phyloP scores from a whole-genome alignment of 192 early-diverging fungal species.

The Linnemannia elongata region DNA sequence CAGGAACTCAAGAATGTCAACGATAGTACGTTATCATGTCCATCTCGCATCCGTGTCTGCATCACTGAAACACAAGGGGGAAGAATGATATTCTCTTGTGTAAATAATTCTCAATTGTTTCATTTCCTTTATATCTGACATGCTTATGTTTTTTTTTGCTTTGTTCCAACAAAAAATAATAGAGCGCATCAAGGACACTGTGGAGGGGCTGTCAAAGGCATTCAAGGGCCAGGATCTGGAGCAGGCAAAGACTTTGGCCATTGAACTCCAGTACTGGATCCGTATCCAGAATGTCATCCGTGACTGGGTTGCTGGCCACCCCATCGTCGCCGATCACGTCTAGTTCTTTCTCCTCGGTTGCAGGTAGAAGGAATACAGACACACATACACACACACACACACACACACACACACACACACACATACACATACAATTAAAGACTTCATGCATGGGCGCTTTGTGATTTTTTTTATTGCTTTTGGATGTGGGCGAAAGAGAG shows the following conservation, averaged over 20 bases:
- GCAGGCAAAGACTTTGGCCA: conserved; percentile 72
- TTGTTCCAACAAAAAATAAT: not conserved
- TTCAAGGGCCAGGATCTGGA: conserved; percentile 69
- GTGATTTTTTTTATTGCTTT: not conserved
- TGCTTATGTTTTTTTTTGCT: not conserved
- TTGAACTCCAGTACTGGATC: conserved; percentile 85
- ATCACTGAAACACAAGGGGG: not conserved
- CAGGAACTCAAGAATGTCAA: conserved; percentile 71
- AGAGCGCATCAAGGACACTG: conserved; percentile 66
- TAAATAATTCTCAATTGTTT: not conserved
- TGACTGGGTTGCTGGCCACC: conserved; percentile 72
- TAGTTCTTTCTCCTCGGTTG: not conserved
- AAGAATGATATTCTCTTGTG: not conserved
- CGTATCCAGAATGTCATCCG: conserved; percentile 68
- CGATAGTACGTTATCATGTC: conserved; percentile 59
- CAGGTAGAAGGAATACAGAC: too few relatives aligned
- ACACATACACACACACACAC: too few relatives aligned
- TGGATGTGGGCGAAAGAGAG: not conserved
- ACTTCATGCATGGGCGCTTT: not conserved
- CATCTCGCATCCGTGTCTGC: not conserved
- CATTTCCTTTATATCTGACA: not conserved
- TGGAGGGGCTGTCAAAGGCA: conserved; percentile 60
- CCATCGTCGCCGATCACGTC: conserved; percentile 67
- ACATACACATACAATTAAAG: too few relatives aligned
- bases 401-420: too few relatives aligned